A percentile compares a stretch with the other conserved stretches of the same genome.
These are phyloP conservation scores for Ceratocystis colombiana DNA, from an alignment of 2,329 filamentous ascomycete species.

Conservation along the genomic window DNA sequence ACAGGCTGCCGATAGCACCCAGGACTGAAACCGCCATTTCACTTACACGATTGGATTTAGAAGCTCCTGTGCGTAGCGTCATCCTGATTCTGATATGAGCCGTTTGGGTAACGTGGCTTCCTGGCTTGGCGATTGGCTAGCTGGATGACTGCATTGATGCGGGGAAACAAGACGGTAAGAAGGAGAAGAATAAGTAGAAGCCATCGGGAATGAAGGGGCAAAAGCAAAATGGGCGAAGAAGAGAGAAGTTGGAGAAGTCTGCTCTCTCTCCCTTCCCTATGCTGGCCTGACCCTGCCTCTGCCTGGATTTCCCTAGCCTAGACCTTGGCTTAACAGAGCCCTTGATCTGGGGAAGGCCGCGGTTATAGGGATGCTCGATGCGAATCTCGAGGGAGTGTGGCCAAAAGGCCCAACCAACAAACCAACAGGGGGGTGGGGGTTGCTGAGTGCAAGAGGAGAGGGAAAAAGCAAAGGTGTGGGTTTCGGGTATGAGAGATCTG, in stretches of 20 bases:
- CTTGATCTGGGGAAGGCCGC: neutral
- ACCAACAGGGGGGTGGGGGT: neutral
- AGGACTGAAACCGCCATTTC: neutral
- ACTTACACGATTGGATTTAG: constrained; percentile 14
- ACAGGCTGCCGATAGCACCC: neutral
- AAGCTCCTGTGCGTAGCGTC: neutral
- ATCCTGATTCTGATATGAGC: neutral
- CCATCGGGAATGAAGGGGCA: neutral
- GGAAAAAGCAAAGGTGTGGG: neutral
- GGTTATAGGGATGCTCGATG: neutral
- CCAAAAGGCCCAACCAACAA: neutral
- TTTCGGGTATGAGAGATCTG: constrained; percentile 7
- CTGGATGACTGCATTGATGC: neutral
- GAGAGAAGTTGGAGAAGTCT: constrained; percentile 4
- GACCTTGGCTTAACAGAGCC: too few relatives aligned
- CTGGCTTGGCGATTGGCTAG: neutral
- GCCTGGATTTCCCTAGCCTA: too few relatives aligned
- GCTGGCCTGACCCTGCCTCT: neutral
- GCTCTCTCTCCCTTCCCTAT: neutral
- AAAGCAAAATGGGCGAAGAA: neutral
- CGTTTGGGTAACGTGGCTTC: neutral
- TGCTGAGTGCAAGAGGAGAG: neutral
- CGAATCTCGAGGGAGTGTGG: neutral
- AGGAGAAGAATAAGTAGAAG: neutral
- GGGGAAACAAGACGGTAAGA: neutral